Evolutionary conservation across 2,329 filamentous ascomycete species (phyloP), one percentile per base, ranked within the genome.

Genomic region (Elsinoe arachidis): DNA sequence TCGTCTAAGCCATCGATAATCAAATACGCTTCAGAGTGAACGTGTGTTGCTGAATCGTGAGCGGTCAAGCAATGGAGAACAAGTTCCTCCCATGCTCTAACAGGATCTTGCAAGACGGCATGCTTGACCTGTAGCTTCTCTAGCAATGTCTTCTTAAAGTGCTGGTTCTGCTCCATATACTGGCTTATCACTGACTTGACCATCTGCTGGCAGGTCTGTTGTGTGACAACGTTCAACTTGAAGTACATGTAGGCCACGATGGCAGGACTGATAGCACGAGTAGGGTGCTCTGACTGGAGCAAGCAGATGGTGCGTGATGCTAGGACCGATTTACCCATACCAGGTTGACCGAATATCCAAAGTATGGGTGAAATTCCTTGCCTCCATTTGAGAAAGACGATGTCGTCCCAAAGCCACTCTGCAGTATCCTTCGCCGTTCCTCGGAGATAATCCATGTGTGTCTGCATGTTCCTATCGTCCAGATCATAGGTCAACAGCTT

Each of bases 231-330:
- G 12, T 37, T 37, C 23, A n/a, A 34, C 30, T 35, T 51, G 26
- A 51, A 51, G 46, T 51, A 51, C 46, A 51, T 51, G 26, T 51
- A 51, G 33, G 46, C 46, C 5, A 51, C 26, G 2, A 15, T 14
- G 19, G 46, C 46, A 21, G 26, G 33, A 17, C 12, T 9, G 2
- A 2, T 5, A 12, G 10, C 14, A 15, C 15, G 23, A 15, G 26
- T 12, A 14, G 26, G 3, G 11, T 34, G n/a, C 21, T 37, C 17
- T 14, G 14, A 15, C 4, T n/a, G 11, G n/a, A 51, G 46, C 10
- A 34, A 26, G 14, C 33, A 17, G 46, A 51, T 37, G 14, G 46
- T 51, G 14, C 17, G 26, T 12, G 26, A 34, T 9, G 46, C 46
- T 17, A 51, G 33, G 10, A 51, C 33, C 10, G 46, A 34, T 21